These are phyloP conservation scores for Penicillium hesseltinei DNA, from an alignment of 2,329 filamentous ascomycete species.

Conservation along the genomic window DNA sequence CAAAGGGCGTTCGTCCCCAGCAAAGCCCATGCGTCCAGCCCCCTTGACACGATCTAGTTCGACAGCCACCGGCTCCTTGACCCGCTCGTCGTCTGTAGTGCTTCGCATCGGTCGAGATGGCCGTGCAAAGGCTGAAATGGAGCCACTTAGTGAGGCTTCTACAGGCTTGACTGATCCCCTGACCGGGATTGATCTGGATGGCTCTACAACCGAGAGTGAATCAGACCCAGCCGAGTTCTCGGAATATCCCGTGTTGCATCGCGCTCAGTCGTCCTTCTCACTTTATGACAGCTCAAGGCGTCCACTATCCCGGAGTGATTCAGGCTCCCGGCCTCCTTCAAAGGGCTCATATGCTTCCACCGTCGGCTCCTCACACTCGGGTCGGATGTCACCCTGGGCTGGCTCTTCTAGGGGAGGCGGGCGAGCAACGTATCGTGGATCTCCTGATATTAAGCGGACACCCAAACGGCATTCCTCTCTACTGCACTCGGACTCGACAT, in stretches of 20 bases:
- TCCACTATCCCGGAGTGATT: slow-evolving; percentile 34
- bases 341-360: slow-evolving; percentile 47
- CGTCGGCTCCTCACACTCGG: slow-evolving; percentile 42
- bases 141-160: slow-evolving; percentile 33
- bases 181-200: slow-evolving; percentile 42
- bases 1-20: slow-evolving; percentile 45
- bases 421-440: slow-evolving; percentile 25
- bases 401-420: slow-evolving; percentile 32
- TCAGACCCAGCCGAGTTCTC: slow-evolving; percentile 42
- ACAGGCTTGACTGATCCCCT: slow-evolving; percentile 37
- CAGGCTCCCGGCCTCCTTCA: slow-evolving; percentile 40
- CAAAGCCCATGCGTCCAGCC: slow-evolving; percentile 36
- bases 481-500: slow-evolving; percentile 33
- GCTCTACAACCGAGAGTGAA: slow-evolving; percentile 45
- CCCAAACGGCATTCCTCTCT: slow-evolving; percentile 35
- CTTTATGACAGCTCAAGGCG: slow-evolving; percentile 36
- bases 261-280: slow-evolving; percentile 41
- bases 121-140: slow-evolving; percentile 48
- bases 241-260: slow-evolving; percentile 39
- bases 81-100: slow-evolving; percentile 43
- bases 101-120: slow-evolving; percentile 51
- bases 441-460: slow-evolving; percentile 34
- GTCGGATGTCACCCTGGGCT: slow-evolving; percentile 43
- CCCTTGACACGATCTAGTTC: slow-evolving; percentile 35
- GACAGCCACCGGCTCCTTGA: slow-evolving; percentile 29